Percentiles rank a stretch among this genome's conserved stretches.
Conservation (phyloP, 2,329 filamentous ascomycete species). For the Penicillium thymicola region DNA sequence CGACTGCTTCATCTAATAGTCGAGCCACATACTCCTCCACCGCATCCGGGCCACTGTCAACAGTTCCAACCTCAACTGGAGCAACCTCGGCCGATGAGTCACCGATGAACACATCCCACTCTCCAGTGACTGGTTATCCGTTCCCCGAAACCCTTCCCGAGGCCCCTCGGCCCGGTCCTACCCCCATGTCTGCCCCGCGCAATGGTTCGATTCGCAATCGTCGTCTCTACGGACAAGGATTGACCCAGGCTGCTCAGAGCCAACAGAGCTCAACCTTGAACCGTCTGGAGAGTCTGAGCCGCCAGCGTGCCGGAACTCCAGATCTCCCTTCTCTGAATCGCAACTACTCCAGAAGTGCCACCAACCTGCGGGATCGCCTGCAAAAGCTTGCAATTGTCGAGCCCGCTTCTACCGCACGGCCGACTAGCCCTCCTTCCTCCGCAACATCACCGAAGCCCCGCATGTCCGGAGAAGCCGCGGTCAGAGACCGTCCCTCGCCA, state of each 20-base stretch:
- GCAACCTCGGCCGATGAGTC: constrained; percentile 79
- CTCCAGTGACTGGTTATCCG: constrained; percentile 14
- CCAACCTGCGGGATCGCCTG: constrained; percentile 58
- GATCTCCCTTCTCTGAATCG: constrained; percentile 45
- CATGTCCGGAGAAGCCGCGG: constrained; percentile 33
- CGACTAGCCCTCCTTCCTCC: constrained; percentile 45
- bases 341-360: constrained; percentile 57
- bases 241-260: constrained; percentile 75
- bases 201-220: constrained; percentile 67
- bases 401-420: constrained; percentile 17
- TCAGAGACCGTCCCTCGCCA: constrained; percentile 31
- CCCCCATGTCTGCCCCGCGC: constrained; percentile 48
- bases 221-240: constrained; percentile 76
- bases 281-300: constrained; percentile 74
- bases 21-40: constrained; percentile 83
- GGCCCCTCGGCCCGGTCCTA: constrained; percentile 23
- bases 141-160: constrained; percentile 22
- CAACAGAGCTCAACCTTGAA: constrained; percentile 73
- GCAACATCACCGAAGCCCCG: constrained; percentile 38
- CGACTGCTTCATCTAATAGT: constrained; percentile 66
- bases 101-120: constrained; percentile 47
- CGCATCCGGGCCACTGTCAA: constrained; percentile 66
- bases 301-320: constrained; percentile 60
- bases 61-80: constrained; percentile 75
- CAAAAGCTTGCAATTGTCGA: constrained; percentile 34